Percentiles rank a stretch among this genome's conserved stretches.
Conservation (phyloP, 164 flowering plant genomes). For the Magnolia kwangsiensis region DNA sequence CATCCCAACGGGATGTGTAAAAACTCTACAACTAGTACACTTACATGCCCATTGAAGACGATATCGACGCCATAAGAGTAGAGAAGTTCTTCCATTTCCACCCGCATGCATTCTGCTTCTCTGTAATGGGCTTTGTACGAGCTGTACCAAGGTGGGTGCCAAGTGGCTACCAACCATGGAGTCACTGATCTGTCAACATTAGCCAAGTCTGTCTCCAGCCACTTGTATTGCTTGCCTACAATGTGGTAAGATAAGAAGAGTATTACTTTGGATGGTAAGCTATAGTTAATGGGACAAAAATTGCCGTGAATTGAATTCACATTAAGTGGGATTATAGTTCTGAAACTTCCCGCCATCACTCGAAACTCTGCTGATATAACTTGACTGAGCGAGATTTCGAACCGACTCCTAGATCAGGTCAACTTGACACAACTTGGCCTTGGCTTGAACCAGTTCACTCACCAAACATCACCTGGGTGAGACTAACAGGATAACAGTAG, state of each 20-base stretch:
- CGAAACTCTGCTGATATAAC: too few species aligned
- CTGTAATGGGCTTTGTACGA: conserved; percentile 79
- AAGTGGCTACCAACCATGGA: conserved; percentile 88
- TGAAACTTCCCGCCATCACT: too few species aligned
- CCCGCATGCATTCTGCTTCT: conserved; percentile 93
- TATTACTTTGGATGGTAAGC: too few species aligned
- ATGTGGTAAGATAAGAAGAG: not conserved
- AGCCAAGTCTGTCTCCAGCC: conserved; percentile 75
- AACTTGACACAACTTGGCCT: too few species aligned
- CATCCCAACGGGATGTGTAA: too few species aligned
- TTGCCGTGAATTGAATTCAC: too few species aligned
- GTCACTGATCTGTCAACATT: conserved; percentile 72
- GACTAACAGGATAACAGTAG: too few species aligned
- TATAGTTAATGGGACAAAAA: not conserved
- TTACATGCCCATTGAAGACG: conserved; percentile 93
- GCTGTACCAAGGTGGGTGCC: conserved; percentile 97
- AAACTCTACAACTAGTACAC: conserved; percentile 10
- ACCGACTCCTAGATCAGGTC: too few species aligned
- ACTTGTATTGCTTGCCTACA: conserved; percentile 70
- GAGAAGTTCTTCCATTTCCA: conserved; percentile 79
- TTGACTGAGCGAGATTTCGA: too few species aligned
- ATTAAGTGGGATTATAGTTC: not conserved
- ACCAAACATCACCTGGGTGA: too few species aligned
- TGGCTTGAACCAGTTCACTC: too few species aligned
- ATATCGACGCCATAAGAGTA: conserved; percentile 73